phyloP scores from a whole-genome alignment of 805 yeast genomes.

The Trichomonascus vanleenenianus region DNA sequence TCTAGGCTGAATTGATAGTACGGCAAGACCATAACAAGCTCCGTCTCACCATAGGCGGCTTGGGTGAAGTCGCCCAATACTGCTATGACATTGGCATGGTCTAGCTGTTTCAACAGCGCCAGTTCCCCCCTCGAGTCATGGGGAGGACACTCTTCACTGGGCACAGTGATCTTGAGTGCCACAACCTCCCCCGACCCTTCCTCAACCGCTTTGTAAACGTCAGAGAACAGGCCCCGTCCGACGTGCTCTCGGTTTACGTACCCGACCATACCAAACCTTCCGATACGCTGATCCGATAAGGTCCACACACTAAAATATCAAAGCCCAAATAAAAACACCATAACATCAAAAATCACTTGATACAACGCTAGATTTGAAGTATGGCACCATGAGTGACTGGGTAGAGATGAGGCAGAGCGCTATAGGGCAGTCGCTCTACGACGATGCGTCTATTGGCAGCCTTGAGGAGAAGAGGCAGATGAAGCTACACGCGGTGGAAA shows the following conservation, averaged over 20 bases:
- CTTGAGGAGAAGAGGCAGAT: slow-evolving; percentile 27
- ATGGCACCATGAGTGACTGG: slow-evolving; percentile 35
- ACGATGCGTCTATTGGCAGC: slow-evolving; percentile 34
- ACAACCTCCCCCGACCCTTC: slow-evolving; percentile 14
- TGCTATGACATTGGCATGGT: slow-evolving; percentile 15
- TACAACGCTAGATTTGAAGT: background rate
- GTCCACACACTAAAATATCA: background rate
- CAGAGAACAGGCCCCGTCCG: slow-evolving; percentile 40
- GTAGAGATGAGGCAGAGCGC: slow-evolving; percentile 43
- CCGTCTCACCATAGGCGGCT: slow-evolving; percentile 24
- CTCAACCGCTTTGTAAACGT: slow-evolving; percentile 29
- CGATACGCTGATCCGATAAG: background rate
- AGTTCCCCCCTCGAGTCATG: slow-evolving; percentile 44
- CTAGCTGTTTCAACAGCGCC: slow-evolving; percentile 28
- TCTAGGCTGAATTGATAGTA: slow-evolving; percentile 31
- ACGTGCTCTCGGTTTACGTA: slow-evolving; percentile 22
- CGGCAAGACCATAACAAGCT: slow-evolving; percentile 37
- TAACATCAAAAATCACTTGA: background rate
- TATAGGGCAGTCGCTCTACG: slow-evolving; percentile 40
- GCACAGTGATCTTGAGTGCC: slow-evolving; percentile 43
- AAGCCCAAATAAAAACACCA: background rate
- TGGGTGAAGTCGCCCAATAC: slow-evolving; percentile 23
- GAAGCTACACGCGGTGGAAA: slow-evolving; percentile 29
- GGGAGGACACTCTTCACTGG: slow-evolving; percentile 46
- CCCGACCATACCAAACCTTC: slow-evolving; percentile 1